Evolutionary conservation across 2,329 filamentous ascomycete genomes (phyloP).

Genomic region (Knufia petricola): DNA sequence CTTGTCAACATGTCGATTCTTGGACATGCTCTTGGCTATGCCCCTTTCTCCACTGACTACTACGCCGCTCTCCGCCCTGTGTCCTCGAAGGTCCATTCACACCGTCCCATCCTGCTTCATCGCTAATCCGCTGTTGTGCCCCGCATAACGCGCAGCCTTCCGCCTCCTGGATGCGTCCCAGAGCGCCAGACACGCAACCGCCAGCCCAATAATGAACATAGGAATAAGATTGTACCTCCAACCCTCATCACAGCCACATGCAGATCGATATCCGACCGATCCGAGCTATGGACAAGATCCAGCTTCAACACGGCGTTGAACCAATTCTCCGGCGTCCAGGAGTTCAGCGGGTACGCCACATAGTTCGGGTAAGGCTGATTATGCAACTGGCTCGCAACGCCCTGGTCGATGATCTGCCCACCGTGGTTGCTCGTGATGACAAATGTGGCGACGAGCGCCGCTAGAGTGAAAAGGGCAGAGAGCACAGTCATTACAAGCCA

Average conservation of each 20-base stretch:
- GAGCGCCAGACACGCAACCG: slow-evolving; percentile 12
- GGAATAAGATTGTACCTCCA: slow-evolving; percentile 22
- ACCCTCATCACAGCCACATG: slow-evolving; percentile 19
- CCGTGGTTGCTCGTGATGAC: slow-evolving; percentile 15
- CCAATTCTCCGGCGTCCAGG: slow-evolving; percentile 23
- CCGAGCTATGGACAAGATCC: slow-evolving; percentile 13
- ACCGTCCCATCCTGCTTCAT: background rate
- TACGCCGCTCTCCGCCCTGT: no score
- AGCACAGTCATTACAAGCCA: slow-evolving; percentile 18
- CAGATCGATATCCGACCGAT: slow-evolving; percentile 15
- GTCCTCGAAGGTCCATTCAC: no score
- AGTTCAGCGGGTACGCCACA: slow-evolving; percentile 23
- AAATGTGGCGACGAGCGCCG: slow-evolving; percentile 21
- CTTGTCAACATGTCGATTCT: no score
- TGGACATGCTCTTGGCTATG: no score
- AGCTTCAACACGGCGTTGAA: slow-evolving; percentile 19
- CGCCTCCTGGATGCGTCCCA: slow-evolving; percentile 10
- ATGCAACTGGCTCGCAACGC: slow-evolving; percentile 12
- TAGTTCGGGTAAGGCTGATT: slow-evolving; percentile 25
- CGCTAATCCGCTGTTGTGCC: background rate
- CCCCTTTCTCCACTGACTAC: no score
- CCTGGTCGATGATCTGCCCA: slow-evolving; percentile 21
- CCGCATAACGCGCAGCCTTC: background rate
- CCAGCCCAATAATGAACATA: slow-evolving; percentile 17
- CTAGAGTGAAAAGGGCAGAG: slow-evolving; percentile 16